These are phyloP conservation scores for Chenopodium berlandieri DNA, from an alignment of 148 eudicot species.

Conservation along the genomic window DNA sequence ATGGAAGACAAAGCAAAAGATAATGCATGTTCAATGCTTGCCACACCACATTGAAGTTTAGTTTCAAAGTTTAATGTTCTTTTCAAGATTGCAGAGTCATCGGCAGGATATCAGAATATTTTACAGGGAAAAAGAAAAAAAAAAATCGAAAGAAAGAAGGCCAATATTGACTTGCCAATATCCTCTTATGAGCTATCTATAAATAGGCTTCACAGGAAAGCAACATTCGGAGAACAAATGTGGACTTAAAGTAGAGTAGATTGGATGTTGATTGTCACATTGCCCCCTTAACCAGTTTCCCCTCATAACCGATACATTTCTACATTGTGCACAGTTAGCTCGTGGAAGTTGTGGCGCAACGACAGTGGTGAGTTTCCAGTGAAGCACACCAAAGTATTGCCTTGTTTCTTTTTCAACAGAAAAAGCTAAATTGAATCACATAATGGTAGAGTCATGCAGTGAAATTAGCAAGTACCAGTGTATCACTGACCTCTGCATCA, in stretches of 20 bases:
- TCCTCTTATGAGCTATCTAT: background rate
- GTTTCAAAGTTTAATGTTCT: background rate
- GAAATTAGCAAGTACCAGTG: conserved; percentile 1
- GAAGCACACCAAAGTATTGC: background rate
- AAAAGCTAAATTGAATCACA: background rate
- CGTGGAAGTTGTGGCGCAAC: background rate
- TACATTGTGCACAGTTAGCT: background rate
- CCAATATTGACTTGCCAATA: too few species aligned
- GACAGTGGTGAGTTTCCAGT: background rate
- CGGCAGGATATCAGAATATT: background rate
- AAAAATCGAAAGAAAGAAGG: too few species aligned
- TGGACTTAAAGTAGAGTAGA: background rate
- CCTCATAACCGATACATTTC: background rate
- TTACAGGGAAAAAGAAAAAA: too few species aligned
- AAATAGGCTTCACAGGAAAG: background rate
- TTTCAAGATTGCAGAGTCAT: background rate
- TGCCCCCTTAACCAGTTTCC: background rate
- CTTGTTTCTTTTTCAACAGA: background rate
- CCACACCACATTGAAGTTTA: background rate
- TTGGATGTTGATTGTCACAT: background rate
- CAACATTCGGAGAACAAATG: background rate
- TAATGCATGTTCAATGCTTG: background rate
- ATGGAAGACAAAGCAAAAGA: background rate
- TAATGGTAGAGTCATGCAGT: background rate
- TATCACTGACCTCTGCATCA: conserved; percentile 32